phyloP scores from a whole-genome alignment of 1,284 basidiomycete species.

The Stereum hirsutum region DNA sequence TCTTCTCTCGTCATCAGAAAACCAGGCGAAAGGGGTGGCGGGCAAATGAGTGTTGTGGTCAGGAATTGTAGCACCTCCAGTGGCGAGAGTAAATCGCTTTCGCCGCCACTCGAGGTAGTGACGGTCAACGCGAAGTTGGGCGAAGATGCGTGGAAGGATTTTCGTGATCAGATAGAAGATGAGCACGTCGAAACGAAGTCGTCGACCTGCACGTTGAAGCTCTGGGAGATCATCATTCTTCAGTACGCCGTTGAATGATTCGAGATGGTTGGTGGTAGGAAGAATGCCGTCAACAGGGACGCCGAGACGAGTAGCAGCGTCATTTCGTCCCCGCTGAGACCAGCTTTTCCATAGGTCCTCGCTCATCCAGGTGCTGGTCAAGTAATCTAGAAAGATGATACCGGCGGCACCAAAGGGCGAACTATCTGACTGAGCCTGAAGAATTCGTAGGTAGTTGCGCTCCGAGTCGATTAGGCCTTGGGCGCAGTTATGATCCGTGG shows the following conservation, averaged over 20 bases:
- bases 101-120: constrained; percentile 3
- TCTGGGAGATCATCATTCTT: constrained; percentile 21
- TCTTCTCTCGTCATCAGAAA: neutral
- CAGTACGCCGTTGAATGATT: constrained; percentile 27
- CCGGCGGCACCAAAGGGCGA: too few relatives aligned
- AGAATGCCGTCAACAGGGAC: constrained; percentile 20
- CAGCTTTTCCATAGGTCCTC: constrained; percentile 19
- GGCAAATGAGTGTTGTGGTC: too few relatives aligned
- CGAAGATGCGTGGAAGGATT: constrained; percentile 18
- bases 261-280: constrained; percentile 30
- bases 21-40: too few relatives aligned
- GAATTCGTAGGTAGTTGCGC: too few relatives aligned
- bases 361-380: constrained; percentile 13
- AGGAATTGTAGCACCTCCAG: neutral
- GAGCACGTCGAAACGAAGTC: constrained; percentile 22
- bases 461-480: too few relatives aligned
- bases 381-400: constrained; percentile 11
- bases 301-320: constrained; percentile 16
- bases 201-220: constrained; percentile 18
- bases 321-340: constrained; percentile 17
- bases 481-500: too few relatives aligned
- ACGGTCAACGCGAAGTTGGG: constrained; percentile 5
- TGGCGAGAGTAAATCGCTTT: neutral
- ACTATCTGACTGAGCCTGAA: too few relatives aligned
- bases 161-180: constrained; percentile 16